Conservation (phyloP, 2,329 filamentous ascomycete species). For the Pestalotiopsis sp. region DNA sequence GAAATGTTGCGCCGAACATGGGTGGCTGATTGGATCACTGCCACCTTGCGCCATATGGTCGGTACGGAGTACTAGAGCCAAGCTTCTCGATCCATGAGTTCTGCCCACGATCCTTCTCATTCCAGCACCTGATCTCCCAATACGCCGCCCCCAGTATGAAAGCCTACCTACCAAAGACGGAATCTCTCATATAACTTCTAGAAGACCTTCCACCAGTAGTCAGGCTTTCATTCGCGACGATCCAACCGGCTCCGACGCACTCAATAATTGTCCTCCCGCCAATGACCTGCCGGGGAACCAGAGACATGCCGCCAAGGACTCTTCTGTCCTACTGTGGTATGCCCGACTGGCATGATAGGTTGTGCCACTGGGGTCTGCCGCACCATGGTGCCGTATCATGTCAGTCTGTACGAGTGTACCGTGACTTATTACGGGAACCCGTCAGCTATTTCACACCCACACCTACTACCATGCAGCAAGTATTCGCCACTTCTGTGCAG, state of each 20-base stretch:
- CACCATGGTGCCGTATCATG: background rate
- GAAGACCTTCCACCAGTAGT: slow-evolving; percentile 5
- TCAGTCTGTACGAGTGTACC: slow-evolving; percentile 9
- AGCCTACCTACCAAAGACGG: slow-evolving; percentile 10
- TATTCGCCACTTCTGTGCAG: background rate
- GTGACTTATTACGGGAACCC: background rate
- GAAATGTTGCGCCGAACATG: slow-evolving; percentile 5
- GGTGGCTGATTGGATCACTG: background rate
- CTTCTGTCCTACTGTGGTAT: background rate
- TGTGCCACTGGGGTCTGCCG: background rate
- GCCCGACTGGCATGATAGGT: background rate
- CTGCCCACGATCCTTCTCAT: slow-evolving; percentile 4
- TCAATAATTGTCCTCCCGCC: background rate
- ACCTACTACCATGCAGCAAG: background rate
- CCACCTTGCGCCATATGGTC: slow-evolving; percentile 3
- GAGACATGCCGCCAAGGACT: background rate
- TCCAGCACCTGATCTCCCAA: background rate
- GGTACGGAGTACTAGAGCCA: slow-evolving; percentile 2
- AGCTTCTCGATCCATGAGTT: background rate
- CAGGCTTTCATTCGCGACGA: background rate
- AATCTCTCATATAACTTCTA: slow-evolving; percentile 5
- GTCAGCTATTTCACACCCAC: background rate
- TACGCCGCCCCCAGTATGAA: background rate
- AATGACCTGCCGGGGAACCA: background rate
- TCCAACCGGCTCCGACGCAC: background rate